These are phyloP conservation scores for Ophiobolus disseminans DNA, from an alignment of 2,329 filamentous ascomycete genomes.

Conservation along the genomic window DNA sequence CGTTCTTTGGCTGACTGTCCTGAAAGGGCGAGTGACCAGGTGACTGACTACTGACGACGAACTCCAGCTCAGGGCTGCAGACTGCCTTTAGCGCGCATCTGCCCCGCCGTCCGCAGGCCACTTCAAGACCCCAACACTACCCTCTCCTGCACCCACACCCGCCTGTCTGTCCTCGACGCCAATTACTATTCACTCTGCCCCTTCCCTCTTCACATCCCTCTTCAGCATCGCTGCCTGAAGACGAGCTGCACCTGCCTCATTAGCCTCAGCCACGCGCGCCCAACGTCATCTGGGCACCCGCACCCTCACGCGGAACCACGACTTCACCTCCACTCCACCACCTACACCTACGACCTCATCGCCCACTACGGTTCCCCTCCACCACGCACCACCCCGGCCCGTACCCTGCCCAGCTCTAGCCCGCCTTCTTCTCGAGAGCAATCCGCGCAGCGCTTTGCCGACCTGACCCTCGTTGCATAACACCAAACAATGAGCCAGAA, in stretches of 20 bases:
- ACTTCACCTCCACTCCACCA: constrained; percentile 30
- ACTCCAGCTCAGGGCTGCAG: too few species aligned
- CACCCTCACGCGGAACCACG: constrained; percentile 30
- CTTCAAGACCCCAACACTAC: constrained; percentile 31
- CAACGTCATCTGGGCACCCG: constrained; percentile 24
- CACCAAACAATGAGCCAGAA: constrained; percentile 78
- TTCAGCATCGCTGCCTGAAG: constrained; percentile 23
- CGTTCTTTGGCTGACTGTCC: constrained; percentile 21
- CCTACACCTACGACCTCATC: constrained; percentile 21
- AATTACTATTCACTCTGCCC: constrained; percentile 27
- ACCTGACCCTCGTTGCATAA: constrained; percentile 32
- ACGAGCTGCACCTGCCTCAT: constrained; percentile 24
- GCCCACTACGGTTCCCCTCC: constrained; percentile 64
- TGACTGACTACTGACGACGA: constrained; percentile 20
- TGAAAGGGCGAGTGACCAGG: constrained; percentile 23
- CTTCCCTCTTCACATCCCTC: constrained; percentile 8
- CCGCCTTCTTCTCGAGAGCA: constrained; percentile 53
- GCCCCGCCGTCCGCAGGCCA: constrained; percentile 34
- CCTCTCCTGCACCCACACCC: constrained; percentile 27
- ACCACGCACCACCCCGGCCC: constrained; percentile 48
- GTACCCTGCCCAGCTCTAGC: constrained; percentile 55
- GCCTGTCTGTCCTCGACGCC: constrained; percentile 24
- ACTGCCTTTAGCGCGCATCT: constrained; percentile 22
- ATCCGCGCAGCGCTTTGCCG: constrained; percentile 41
- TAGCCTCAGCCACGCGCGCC: constrained; percentile 23